Percentiles rank a stretch among this genome's conserved stretches.
Conservation (phyloP, 1,284 basidiomycete genomes). For the Cryptococcus hybrid region DNA sequence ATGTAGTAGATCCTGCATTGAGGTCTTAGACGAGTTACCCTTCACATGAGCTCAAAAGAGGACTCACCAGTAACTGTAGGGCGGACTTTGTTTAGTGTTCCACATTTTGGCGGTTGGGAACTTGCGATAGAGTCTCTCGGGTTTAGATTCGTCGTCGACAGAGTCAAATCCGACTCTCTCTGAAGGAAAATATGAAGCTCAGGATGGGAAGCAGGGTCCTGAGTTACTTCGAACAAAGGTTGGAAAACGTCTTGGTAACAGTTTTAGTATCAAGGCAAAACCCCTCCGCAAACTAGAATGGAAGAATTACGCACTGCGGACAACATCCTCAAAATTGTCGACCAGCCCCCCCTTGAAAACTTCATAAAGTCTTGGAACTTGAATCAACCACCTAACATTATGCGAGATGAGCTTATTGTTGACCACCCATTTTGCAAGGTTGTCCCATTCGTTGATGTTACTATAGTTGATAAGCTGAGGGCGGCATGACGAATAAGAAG, state of each 20-base stretch:
- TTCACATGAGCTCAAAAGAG: constrained; percentile 10
- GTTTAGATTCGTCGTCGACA: constrained; percentile 97
- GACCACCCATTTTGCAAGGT: constrained; percentile 95
- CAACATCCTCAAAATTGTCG: constrained; percentile 85
- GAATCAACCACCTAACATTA: constrained; percentile 97
- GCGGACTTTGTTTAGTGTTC: constrained; percentile 86
- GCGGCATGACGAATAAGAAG: neutral
- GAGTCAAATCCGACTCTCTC: constrained; percentile 94
- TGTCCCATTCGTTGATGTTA: constrained; percentile 85
- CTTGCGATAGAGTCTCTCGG: constrained; percentile 89
- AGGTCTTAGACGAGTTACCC: neutral
- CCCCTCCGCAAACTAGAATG: too few relatives aligned
- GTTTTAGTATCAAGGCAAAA: neutral
- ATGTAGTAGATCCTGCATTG: constrained; percentile 88
- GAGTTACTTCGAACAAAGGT: constrained; percentile 95
- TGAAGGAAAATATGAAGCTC: constrained; percentile 95
- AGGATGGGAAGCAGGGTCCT: constrained; percentile 83
- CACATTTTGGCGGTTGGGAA: constrained; percentile 92
- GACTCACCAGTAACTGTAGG: constrained; percentile 83
- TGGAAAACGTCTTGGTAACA: constrained; percentile 73
- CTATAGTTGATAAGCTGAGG: constrained; percentile 19
- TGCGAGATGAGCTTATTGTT: constrained; percentile 91
- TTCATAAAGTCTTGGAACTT: constrained; percentile 92
- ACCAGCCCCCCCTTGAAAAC: constrained; percentile 91
- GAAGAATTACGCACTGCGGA: constrained; percentile 63